Conservation (phyloP, 2,329 filamentous ascomycete species). For the Diaporthe humulicola region DNA sequence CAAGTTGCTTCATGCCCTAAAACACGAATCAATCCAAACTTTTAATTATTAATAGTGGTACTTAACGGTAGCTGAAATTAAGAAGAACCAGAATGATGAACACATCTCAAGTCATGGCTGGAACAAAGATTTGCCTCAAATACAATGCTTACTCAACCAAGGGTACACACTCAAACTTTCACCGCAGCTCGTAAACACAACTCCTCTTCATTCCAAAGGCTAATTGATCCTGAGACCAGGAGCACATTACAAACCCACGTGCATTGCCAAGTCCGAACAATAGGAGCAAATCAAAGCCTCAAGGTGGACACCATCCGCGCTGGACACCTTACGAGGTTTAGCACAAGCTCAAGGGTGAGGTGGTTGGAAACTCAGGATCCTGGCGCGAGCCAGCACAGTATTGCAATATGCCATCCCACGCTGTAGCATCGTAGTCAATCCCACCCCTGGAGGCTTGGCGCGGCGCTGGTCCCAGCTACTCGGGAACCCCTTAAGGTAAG, state of each 20-base stretch:
- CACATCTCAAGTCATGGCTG: neutral
- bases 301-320: conserved; percentile 8
- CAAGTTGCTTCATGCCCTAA: neutral
- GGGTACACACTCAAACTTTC: neutral
- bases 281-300: neutral
- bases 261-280: neutral
- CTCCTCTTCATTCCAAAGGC: neutral
- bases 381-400: neutral
- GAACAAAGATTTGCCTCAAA: neutral
- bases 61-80: neutral
- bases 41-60: neutral
- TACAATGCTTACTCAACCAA: neutral
- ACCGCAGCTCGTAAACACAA: neutral
- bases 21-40: neutral
- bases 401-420: conserved; percentile 8
- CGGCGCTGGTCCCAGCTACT: conserved; percentile 27
- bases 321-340: conserved; percentile 26
- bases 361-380: neutral
- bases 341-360: neutral
- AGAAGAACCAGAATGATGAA: neutral
- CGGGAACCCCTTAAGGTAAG: conserved; percentile 33
- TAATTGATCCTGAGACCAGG: neutral
- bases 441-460: neutral
- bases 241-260: conserved; percentile 21
- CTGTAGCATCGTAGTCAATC: conserved; percentile 8